Evolutionary conservation across 2,329 filamentous ascomycete genomes (phyloP).

Genomic region (Aplosporella prunicola): DNA sequence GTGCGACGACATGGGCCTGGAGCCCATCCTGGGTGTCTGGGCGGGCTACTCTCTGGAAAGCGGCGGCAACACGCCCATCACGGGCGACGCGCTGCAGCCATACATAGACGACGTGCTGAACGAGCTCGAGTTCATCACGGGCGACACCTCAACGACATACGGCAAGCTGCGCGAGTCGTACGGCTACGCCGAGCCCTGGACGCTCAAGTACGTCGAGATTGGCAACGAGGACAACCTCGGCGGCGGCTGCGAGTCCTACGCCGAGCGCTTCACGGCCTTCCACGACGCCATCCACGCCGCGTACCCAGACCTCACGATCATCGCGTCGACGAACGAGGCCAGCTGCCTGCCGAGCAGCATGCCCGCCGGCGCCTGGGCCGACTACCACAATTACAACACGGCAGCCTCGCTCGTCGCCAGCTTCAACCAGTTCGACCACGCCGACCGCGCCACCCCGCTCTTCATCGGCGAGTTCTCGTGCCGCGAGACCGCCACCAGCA

Average conservation of each 20-base stretch:
- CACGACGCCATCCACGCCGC: constrained; percentile 47
- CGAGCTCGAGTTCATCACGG: constrained; percentile 54
- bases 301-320: constrained; percentile 50
- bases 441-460: constrained; percentile 1
- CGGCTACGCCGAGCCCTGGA: constrained; percentile 53
- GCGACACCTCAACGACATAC: constrained; percentile 44
- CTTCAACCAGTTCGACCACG: constrained; percentile 36
- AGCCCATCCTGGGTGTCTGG: constrained; percentile 49
- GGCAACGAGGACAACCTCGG: constrained; percentile 60
- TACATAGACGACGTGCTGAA: constrained; percentile 53
- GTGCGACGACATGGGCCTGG: constrained; percentile 51
- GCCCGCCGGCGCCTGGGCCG: constrained; percentile 31
- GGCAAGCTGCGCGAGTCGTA: constrained; percentile 49
- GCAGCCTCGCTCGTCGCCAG: constrained; percentile 36
- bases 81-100: constrained; percentile 41
- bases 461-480: constrained; percentile 9
- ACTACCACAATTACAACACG: constrained; percentile 37
- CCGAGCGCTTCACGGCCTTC: constrained; percentile 50
- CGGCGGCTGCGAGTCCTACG: constrained; percentile 29
- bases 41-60: constrained; percentile 42
- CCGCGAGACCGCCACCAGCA: neutral
- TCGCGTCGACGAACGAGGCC: constrained; percentile 36
- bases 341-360: constrained; percentile 12
- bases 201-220: constrained; percentile 53
- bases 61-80: constrained; percentile 36